Evolutionary conservation across 106 monocot species (phyloP).

Genomic region (Ottelia alismoides): DNA sequence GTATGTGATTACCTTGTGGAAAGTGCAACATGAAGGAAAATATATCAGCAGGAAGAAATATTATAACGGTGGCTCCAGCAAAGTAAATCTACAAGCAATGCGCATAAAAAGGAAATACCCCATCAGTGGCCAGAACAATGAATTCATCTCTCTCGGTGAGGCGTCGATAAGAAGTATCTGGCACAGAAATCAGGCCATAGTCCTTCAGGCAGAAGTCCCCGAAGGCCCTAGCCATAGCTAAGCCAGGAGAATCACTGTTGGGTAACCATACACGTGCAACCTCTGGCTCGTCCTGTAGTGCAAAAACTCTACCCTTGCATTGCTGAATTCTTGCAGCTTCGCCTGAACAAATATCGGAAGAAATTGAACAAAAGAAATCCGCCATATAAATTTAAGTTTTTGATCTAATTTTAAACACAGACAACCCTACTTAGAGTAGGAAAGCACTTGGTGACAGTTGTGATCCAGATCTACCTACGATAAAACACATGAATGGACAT

Average conservation of each 20-base stretch:
- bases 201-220: conserved; percentile 89
- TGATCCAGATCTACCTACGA: too few relatives aligned
- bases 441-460: too few relatives aligned
- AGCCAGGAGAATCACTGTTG: conserved; percentile 77
- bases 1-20: too few relatives aligned
- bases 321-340: conserved; percentile 79
- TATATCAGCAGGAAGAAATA: too few relatives aligned
- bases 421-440: too few relatives aligned
- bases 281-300: conserved; percentile 82
- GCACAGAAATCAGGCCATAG: conserved; percentile 78
- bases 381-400: neutral
- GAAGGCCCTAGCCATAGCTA: conserved; percentile 93
- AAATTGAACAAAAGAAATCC: neutral
- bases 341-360: conserved; percentile 19
- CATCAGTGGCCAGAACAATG: conserved; percentile 70
- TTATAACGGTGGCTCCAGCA: too few relatives aligned
- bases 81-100: too few relatives aligned
- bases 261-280: conserved; percentile 83
- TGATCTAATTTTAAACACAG: neutral
- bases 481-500: too few relatives aligned
- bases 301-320: conserved; percentile 80
- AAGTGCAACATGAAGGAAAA: too few relatives aligned
- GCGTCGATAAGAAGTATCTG: conserved; percentile 53
- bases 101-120: conserved; percentile 50
- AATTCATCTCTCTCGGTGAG: conserved; percentile 71